phyloP scores from a whole-genome alignment of 2,329 filamentous ascomycete genomes.

The Stagonosporopsis vannaccii region DNA sequence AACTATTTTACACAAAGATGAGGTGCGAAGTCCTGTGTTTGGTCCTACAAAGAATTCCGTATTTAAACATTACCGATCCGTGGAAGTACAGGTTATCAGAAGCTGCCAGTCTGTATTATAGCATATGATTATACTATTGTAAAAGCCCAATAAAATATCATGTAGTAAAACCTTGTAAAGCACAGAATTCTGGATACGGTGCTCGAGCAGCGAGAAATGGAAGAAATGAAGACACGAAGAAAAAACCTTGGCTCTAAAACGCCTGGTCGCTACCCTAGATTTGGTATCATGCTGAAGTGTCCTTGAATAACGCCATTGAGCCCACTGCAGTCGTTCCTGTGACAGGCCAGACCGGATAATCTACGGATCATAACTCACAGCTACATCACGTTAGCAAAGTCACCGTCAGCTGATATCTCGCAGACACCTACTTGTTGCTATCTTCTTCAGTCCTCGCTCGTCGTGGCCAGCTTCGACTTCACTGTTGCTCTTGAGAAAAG shows the following conservation, averaged over 20 bases:
- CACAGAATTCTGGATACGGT: neutral
- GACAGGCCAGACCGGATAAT: neutral
- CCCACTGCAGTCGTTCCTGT: neutral
- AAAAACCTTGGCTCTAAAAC: neutral
- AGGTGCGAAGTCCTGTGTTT: neutral
- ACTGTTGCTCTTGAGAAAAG: conserved; percentile 21
- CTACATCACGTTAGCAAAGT: neutral
- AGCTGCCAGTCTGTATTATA: neutral
- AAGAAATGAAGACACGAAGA: too few species aligned
- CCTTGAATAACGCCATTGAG: neutral
- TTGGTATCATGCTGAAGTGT: neutral
- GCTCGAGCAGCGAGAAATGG: neutral
- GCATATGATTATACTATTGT: neutral
- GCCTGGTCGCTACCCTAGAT: neutral
- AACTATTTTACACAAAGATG: neutral
- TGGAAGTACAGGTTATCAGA: neutral
- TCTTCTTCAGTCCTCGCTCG: neutral
- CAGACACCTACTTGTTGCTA: neutral
- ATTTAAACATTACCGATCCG: neutral
- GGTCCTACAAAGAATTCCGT: neutral
- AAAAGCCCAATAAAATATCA: neutral
- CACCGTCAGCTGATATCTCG: neutral
- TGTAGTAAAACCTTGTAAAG: neutral
- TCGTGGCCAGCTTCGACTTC: neutral
- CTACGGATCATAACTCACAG: neutral